Percentiles rank a stretch among this genome's conserved stretches.
These are phyloP conservation scores for Firmiana major DNA, from an alignment of 345 rosid species.

Conservation along the genomic window DNA sequence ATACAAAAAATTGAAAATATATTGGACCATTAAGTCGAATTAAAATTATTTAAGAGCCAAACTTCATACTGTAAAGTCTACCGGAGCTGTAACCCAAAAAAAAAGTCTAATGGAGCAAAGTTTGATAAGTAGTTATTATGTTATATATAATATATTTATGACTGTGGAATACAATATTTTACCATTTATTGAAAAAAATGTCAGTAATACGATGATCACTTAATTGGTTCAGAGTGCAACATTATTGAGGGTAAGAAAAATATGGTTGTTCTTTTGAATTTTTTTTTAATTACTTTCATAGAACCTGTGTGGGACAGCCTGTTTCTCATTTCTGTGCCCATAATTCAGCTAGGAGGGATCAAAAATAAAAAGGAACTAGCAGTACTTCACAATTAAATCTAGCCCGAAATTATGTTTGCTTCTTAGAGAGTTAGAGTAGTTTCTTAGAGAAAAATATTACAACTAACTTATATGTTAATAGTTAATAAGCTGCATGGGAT, in stretches of 20 bases:
- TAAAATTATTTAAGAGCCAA: too few species aligned
- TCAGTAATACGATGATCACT: background rate
- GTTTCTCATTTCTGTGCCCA: conserved; percentile 3
- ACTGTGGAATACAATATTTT: too few species aligned
- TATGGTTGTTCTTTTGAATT: background rate
- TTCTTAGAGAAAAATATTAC: background rate
- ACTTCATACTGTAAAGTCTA: too few species aligned
- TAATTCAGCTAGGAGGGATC: background rate
- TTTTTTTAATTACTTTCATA: background rate
- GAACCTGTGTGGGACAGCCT: background rate
- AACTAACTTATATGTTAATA: background rate
- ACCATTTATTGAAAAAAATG: too few species aligned
- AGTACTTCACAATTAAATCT: background rate
- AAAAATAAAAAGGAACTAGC: background rate
- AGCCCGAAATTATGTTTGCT: background rate
- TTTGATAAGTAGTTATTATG: too few species aligned
- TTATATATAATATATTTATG: too few species aligned
- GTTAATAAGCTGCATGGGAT: background rate
- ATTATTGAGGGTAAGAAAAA: background rate
- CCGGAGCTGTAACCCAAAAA: too few species aligned
- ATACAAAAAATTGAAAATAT: too few species aligned
- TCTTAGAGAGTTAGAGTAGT: background rate
- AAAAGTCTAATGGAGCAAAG: too few species aligned
- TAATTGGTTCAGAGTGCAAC: background rate
- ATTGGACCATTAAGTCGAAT: too few species aligned